Percentiles rank a stretch among this genome's conserved stretches.
These are phyloP conservation scores for Eucalyptus curtisii DNA, from an alignment of 345 rosid species.

Conservation along the genomic window DNA sequence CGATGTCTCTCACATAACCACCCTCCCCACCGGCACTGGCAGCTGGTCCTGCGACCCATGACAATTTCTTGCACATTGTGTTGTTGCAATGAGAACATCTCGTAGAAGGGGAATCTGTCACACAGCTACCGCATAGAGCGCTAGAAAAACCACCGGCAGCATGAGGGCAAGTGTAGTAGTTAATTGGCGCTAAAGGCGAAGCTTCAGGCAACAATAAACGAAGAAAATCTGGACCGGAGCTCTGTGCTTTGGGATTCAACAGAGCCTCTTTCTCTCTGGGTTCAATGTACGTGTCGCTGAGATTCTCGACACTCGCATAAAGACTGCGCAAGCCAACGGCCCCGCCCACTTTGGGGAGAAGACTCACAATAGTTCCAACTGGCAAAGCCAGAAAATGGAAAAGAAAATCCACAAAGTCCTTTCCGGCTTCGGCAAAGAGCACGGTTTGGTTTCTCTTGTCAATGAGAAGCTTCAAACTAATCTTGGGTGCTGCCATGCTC, in stretches of 20 bases:
- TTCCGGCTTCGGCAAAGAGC: neutral
- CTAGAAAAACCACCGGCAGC: neutral
- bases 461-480: neutral
- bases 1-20: slow-evolving; percentile 4
- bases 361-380: neutral
- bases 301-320: neutral
- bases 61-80: neutral
- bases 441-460: neutral
- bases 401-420: neutral
- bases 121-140: neutral
- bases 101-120: neutral
- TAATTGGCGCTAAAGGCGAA: neutral
- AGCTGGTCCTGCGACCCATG: neutral
- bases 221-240: neutral
- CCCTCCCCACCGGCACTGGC: neutral
- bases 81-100: neutral
- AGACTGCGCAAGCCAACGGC: neutral
- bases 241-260: neutral
- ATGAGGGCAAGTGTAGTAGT: neutral
- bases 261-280: neutral
- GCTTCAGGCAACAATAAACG: neutral
- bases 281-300: neutral
- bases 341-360: neutral
- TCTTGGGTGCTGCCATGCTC: neutral
- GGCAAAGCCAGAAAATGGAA: slow-evolving; percentile 1